Conservation (phyloP, 371 early-diverging fungal species). For the Funneliformis caledonium region DNA sequence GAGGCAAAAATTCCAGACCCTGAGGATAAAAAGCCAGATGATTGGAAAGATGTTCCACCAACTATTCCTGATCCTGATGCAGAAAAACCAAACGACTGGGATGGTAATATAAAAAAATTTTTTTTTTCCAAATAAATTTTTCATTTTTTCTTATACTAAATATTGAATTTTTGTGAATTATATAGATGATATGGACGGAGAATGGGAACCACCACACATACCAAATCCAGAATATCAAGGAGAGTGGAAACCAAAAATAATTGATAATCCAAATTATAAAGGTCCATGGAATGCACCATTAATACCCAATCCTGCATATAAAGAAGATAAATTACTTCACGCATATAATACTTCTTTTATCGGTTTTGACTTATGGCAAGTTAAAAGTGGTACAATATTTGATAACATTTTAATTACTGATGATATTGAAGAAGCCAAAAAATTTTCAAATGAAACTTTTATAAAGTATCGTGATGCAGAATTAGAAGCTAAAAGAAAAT, state of each 20-base stretch:
- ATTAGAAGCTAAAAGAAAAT: conserved; percentile 56
- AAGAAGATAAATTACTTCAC: conserved; percentile 82
- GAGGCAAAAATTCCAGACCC: conserved; percentile 82
- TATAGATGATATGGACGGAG: conserved; percentile 78
- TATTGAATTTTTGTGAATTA: conserved; percentile 45
- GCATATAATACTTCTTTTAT: conserved; percentile 81
- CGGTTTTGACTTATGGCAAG: conserved; percentile 97
- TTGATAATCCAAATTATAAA: conserved; percentile 95
- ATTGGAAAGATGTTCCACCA: conserved; percentile 92
- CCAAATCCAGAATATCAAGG: conserved; percentile 90
- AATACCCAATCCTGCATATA: conserved; percentile 92
- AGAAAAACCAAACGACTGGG: conserved; percentile 94
- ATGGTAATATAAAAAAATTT: conserved; percentile 46
- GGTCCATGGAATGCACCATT: conserved; percentile 91
- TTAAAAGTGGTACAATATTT: conserved; percentile 90
- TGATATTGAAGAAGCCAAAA: conserved; percentile 69
- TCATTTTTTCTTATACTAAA: too few relatives aligned
- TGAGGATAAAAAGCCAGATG: conserved; percentile 87
- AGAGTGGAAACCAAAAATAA: conserved; percentile 77
- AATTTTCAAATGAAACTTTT: conserved; percentile 71
- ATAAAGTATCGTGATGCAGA: conserved; percentile 59
- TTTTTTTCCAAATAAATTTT: background rate
- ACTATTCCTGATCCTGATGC: conserved; percentile 86
- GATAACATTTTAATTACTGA: conserved; percentile 89
- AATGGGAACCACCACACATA: conserved; percentile 88